phyloP scores from a whole-genome alignment of 805 yeast species.

The Ogataea kodamae region DNA sequence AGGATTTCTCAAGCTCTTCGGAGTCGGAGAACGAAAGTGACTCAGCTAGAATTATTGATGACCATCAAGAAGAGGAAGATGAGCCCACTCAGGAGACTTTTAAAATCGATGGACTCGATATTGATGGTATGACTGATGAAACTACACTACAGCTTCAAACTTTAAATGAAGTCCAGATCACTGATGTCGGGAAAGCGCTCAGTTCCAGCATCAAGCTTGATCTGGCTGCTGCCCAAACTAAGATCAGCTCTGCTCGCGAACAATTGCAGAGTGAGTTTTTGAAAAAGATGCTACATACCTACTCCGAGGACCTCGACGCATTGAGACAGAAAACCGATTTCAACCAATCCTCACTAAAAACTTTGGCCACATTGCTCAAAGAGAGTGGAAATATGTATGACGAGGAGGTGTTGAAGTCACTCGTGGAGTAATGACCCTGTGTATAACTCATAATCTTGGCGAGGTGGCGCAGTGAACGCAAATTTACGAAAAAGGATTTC shows the following conservation, averaged over 20 bases:
- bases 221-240: constrained; percentile 27
- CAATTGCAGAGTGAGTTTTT: constrained; percentile 50
- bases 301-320: constrained; percentile 58
- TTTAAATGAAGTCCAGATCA: neutral
- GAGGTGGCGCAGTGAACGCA: constrained; percentile 1
- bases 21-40: constrained; percentile 35
- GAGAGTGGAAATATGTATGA: constrained; percentile 59
- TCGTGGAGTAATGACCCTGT: constrained; percentile 8
- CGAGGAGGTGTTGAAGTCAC: constrained; percentile 40
- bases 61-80: constrained; percentile 1
- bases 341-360: constrained; percentile 46
- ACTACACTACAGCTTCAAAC: constrained; percentile 4
- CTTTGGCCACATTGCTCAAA: constrained; percentile 56
- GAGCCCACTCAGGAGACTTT: constrained; percentile 20
- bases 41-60: constrained; percentile 1
- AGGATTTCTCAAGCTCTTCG: constrained; percentile 58
- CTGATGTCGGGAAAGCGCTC: constrained; percentile 1
- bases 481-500: constrained; percentile 20
- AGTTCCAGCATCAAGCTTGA: constrained; percentile 13
- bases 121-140: constrained; percentile 5
- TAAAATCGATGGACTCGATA: constrained; percentile 26
- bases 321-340: constrained; percentile 65
- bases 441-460: neutral
- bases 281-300: constrained; percentile 51
- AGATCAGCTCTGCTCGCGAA: constrained; percentile 31